Base-by-base conservation (phyloP, 345 rosid genomes). In the Corymbia maculata region DNA sequence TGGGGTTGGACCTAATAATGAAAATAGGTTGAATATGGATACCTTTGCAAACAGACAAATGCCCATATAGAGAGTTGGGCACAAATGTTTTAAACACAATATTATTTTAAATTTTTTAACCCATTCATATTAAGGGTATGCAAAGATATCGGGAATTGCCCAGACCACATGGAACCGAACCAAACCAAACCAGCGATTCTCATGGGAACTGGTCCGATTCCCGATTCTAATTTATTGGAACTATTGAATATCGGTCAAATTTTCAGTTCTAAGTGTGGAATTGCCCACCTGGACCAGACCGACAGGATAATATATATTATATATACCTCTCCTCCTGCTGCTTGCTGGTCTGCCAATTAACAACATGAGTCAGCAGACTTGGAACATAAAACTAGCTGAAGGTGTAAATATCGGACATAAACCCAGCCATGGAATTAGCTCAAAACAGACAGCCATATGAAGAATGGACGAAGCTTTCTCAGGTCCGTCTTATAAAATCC, bases 121-220 rank as follows among this genome's bases (percentile, higher is more conserved):
- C 6, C 11, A 59, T 26, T 59, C n/a, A 59, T 59, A 11, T 59
- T 53, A 53, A 10, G 59, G 59, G 2, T 21, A 26, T 53, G 59
- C 2, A 53, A 53, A 53, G 11, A 10, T 19, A 53, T 21, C 2
- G 0, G 4, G 11, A 53, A 53, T 1, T 0, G 2, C 26, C 26
- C 21, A 2, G 19, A 53, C 21, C 5, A 0, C 26, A 53, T 53
- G 21, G 24, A 53, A 53, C 21, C 11, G 24, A 53, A 53, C 21
- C 11, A 4, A 10, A 53, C 22, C 21, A 10, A 53, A 53, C 59
- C 11, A 10, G 2, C 21, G 8, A 26, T 53, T 53, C 28, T 55
- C 61, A 55, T 55, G 61, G 19, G 61, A 16, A 55, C 12, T 55
- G 1, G 61, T 55, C 28, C 11, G 1, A 55, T 21, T 55, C 8